These are phyloP conservation scores for Russula ochroleuca DNA, from an alignment of 768 basidiomycete species.

Conservation along the genomic window DNA sequence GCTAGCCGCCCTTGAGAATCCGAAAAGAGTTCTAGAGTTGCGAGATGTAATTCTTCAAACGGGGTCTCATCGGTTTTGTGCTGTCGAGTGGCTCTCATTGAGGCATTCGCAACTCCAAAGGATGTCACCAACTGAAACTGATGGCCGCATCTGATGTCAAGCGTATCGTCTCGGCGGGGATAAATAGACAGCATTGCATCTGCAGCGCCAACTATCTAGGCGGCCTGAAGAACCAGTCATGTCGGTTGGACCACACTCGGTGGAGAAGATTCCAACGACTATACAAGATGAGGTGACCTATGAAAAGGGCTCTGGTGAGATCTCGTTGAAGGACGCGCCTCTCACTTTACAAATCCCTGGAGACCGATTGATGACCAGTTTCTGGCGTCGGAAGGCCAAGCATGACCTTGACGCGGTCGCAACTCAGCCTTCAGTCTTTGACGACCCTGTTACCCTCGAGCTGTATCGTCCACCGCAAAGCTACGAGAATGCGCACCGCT, in stretches of 20 bases:
- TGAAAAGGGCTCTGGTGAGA: conserved; percentile 27
- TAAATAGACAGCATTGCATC: neutral
- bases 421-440: neutral
- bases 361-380: neutral
- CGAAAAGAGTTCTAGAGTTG: neutral
- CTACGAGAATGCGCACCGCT: conserved; percentile 1
- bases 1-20: neutral
- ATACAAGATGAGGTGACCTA: conserved; percentile 18
- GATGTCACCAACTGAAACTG: neutral
- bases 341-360: conserved; percentile 27
- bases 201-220: neutral
- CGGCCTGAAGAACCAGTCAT: neutral
- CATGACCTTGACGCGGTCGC: neutral
- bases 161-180: neutral
- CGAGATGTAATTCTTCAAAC: neutral
- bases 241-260: neutral
- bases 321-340: conserved; percentile 25
- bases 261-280: conserved; percentile 10
- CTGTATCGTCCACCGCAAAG: conserved; percentile 1
- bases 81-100: neutral
- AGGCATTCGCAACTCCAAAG: neutral
- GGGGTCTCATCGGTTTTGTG: neutral
- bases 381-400: neutral
- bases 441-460: neutral
- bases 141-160: neutral